Base-by-base conservation (phyloP, 2,329 filamentous ascomycete genomes). In the Biscogniauxia sp. region DNA sequence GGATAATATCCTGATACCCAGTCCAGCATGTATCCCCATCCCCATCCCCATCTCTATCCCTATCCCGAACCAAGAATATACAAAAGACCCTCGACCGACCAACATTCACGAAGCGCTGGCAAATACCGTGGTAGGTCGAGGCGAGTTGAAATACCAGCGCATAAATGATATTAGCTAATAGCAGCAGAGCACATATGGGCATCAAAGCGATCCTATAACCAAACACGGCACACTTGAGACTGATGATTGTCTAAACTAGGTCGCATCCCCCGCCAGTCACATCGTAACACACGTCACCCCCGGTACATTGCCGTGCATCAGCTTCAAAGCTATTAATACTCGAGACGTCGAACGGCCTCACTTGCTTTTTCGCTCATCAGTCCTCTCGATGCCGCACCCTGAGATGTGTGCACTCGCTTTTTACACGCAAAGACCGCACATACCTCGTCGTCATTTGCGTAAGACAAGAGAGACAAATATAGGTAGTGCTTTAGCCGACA, bases 261-360 rank as follows among this genome's bases (percentile, higher is more conserved):
- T 55, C 37, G 37, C 53, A 55, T 55, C 26, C 28, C 32, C 37
- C 53, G 37, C 53, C 53, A 17, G 53, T 55, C 11, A 55, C 53
- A 49, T 55, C 13, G 32, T 20, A 55, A 53, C 51, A 58, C 56
- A 28, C 37, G 17, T 23, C 20, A 53, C 23, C 51, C 51, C 55
- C 53, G 55, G 45, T 52, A 49, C 49, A 41, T 7, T 26, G 19
- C 7, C 25, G 17, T 58, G 56, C 56, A 9, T 58, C 56, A 58
- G 51, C 20, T 49, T 23, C 20, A 58, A 58, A 50, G 56, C 56
- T 58, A 58, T 53, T 54, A 58, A 58, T 58, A 58, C 32, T 54
- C 56, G 51, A 53, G 56, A 54, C 56, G 37, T 49, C 19, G 23
- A 53, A 41, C 49, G 20, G 55, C 37, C 6, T 45, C 37, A 45